phyloP scores from a whole-genome alignment of 306 rosid genomes.

The Ceratonia siliqua region DNA sequence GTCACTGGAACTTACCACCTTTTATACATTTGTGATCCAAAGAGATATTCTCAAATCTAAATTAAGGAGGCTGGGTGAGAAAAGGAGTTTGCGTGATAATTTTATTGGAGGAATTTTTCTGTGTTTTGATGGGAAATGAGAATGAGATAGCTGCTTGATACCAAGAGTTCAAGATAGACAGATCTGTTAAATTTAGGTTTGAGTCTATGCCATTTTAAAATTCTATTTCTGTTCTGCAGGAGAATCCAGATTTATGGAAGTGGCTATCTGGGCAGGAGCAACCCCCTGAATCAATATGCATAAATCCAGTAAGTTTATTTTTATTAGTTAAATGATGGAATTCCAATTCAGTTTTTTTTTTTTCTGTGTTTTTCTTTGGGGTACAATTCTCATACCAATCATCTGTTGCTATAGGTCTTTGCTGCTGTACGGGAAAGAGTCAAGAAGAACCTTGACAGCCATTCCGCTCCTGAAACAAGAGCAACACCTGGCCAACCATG shows the following conservation, averaged over 20 bases:
- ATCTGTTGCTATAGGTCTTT: conserved; percentile 61
- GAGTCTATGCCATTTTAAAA: neutral
- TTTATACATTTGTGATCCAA: neutral
- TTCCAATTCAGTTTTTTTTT: conserved; percentile 15
- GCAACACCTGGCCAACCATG: conserved; percentile 79
- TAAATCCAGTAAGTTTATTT: conserved; percentile 67
- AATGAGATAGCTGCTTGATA: neutral
- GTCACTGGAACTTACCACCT: neutral
- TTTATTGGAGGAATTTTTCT: conserved; percentile 9
- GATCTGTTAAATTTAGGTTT: neutral
- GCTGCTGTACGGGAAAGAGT: conserved; percentile 54
- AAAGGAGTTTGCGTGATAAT: conserved; percentile 4
- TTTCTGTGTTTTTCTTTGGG: neutral
- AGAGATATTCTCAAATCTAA: conserved; percentile 6
- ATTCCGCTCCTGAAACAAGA: conserved; percentile 73
- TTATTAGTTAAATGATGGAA: conserved; percentile 24
- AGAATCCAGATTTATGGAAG: conserved; percentile 91
- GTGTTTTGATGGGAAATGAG: conserved; percentile 16
- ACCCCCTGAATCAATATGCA: conserved; percentile 63
- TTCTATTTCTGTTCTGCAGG: conserved; percentile 49
- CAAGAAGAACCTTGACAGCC: conserved; percentile 58
- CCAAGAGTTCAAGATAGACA: neutral
- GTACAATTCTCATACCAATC: conserved; percentile 31
- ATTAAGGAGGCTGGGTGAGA: neutral
- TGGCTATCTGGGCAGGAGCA: conserved; percentile 90